Base-by-base conservation (phyloP, 306 rosid species). In the Cicer arietinum region DNA sequence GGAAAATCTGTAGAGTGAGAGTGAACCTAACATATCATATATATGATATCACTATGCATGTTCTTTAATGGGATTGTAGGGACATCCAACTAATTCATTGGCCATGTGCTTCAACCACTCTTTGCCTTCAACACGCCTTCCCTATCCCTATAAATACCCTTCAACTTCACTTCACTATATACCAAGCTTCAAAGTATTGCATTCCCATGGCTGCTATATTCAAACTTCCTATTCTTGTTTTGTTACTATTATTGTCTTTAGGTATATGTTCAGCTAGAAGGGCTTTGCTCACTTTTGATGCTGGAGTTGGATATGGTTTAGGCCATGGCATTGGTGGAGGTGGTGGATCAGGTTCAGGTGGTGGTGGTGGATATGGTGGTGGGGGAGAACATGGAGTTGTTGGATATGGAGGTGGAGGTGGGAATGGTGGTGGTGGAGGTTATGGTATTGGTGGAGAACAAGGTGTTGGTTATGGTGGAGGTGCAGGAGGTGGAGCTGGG, bases 221-320 rank as follows among this genome's bases (percentile, higher is more conserved):
- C 50, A 85, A 18, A 72, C 56, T 74, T 75, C 54, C 77, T 0
- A 13, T 17, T 75, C 35, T 85, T 77, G 58, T 76, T 71, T 48
- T 93, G 84, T 70, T 89, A 46, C 64, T 85, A 7, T 67, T 88
- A 2, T 42, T 90, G 64, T 75, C 86, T 68, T 40, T 89, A 3
- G 88, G 91, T 1, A 17, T 86, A 39, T 83, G 91, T 72, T 89
- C 93, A 6, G 90, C 93, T 0, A 82, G 84, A 44, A 80, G 97
- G 84, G 64, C 84, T 17, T 76, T 89, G 12, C 87, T 93, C 44
- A 79, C 77, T 37, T 72, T 74, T 80, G 89, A 77, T 10, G 71
- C 48, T 10, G 75, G 63, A 9, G 62, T 16, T 69, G 44, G 48
- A 11, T 69, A 80, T 13, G 81, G 81, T 8, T 41, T 48, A 30